Evolutionary conservation across 2,329 filamentous ascomycete species (phyloP).

Genomic region (Sporothrix schenckii): DNA sequence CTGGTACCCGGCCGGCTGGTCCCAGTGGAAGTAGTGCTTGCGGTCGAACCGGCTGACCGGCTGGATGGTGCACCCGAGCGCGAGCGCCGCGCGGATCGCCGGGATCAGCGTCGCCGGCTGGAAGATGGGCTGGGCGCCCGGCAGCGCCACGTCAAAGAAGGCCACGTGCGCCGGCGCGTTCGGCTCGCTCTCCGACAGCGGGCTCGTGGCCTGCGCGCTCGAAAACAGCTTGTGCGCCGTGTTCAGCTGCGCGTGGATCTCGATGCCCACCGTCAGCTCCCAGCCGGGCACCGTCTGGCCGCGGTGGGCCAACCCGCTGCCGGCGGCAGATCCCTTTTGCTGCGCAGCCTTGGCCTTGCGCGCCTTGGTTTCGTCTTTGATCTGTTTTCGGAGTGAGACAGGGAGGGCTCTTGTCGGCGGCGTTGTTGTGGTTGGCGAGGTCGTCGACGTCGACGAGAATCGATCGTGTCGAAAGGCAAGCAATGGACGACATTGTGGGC

Average conservation of each 20-base stretch:
- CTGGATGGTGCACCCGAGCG: constrained; percentile 79
- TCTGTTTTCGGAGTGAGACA: constrained; percentile 68
- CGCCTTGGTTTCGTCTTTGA: constrained; percentile 67
- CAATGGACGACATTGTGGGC: constrained; percentile 12
- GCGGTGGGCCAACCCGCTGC: constrained; percentile 47
- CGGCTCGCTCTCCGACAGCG: constrained; percentile 64
- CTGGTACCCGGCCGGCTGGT: constrained; percentile 94
- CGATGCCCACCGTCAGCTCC: constrained; percentile 94
- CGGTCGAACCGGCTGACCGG: constrained; percentile 82
- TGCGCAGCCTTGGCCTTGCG: constrained; percentile 45
- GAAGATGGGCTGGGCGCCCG: constrained; percentile 84
- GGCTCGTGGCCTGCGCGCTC: constrained; percentile 49
- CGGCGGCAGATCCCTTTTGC: constrained; percentile 45
- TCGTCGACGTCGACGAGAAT: constrained; percentile 2
- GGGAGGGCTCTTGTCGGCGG: constrained; percentile 11
- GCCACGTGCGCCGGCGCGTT: constrained; percentile 85
- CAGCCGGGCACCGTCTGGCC: constrained; percentile 67
- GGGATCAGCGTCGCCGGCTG: constrained; percentile 82
- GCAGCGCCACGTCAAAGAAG: constrained; percentile 84
- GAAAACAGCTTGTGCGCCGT: constrained; percentile 90
- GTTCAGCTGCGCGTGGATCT: constrained; percentile 96
- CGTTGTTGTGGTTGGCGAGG: background rate
- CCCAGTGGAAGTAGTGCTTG: constrained; percentile 99
- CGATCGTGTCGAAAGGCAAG: background rate
- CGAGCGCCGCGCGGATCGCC: constrained; percentile 85